Evolutionary conservation across 2,329 filamentous ascomycete genomes (phyloP).

Genomic region (Pyrenochaeta sp.): DNA sequence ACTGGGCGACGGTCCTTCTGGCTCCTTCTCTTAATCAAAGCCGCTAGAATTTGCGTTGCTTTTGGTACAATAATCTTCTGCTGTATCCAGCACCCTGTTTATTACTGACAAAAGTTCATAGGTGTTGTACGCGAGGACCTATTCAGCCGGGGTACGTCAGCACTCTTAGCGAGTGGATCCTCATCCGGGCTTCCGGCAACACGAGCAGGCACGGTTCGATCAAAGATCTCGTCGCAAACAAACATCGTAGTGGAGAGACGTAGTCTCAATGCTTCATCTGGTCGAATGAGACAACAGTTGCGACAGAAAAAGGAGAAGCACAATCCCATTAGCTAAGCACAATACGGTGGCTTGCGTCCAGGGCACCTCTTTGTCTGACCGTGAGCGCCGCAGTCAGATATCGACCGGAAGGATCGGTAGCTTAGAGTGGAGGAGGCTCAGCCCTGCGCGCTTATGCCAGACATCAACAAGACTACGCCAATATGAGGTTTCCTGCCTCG

Average conservation of each 20-base stretch:
- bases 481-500: slow-evolving; percentile 10
- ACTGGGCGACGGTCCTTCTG: too few species aligned
- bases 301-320: not conserved
- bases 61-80: not conserved
- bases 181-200: slow-evolving; percentile 30
- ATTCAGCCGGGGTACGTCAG: slow-evolving; percentile 24
- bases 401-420: slow-evolving; percentile 22
- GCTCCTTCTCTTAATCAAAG: not conserved
- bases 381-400: slow-evolving; percentile 4
- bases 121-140: not conserved
- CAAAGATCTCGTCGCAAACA: slow-evolving; percentile 1
- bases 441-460: slow-evolving; percentile 30
- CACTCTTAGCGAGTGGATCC: slow-evolving; percentile 25
- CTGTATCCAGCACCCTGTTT: not conserved
- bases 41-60: not conserved
- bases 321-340: not conserved
- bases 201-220: slow-evolving; percentile 10
- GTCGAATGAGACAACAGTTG: not conserved
- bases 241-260: not conserved
- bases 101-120: not conserved
- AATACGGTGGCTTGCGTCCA: slow-evolving; percentile 1
- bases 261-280: not conserved
- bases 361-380: slow-evolving; percentile 3
- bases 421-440: slow-evolving; percentile 31
- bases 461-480: slow-evolving; percentile 12